These are phyloP conservation scores for Exophiala alcalophila DNA, from an alignment of 2,329 filamentous ascomycete species.

Conservation along the genomic window DNA sequence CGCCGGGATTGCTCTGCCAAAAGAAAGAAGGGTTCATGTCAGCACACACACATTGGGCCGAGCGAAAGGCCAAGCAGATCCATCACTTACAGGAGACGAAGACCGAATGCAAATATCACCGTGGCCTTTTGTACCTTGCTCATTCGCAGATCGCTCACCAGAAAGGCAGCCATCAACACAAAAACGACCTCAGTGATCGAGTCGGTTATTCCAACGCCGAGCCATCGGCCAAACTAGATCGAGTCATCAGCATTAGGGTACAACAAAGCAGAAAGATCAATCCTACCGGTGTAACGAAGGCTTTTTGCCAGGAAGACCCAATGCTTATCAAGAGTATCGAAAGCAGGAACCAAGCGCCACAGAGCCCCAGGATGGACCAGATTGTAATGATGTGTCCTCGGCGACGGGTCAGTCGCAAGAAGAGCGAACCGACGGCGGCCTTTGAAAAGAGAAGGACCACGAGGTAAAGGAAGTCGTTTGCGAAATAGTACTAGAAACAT, in stretches of 20 bases:
- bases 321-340: slow-evolving; percentile 43
- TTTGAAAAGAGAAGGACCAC: slow-evolving; percentile 45
- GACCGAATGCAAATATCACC: slow-evolving; percentile 42
- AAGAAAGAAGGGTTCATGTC: not conserved
- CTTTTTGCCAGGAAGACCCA: slow-evolving; percentile 30
- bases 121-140: slow-evolving; percentile 38
- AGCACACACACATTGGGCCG: not conserved
- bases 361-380: slow-evolving; percentile 37
- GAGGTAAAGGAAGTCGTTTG: slow-evolving; percentile 45
- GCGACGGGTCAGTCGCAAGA: slow-evolving; percentile 46
- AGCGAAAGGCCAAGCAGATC: not conserved
- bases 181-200: slow-evolving; percentile 41
- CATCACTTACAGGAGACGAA: slow-evolving; percentile 37
- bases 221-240: slow-evolving; percentile 38
- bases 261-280: not conserved
- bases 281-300: slow-evolving; percentile 33
- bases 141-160: slow-evolving; percentile 43
- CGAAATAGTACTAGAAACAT: slow-evolving; percentile 28
- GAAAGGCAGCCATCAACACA: slow-evolving; percentile 38
- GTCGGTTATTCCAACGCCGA: slow-evolving; percentile 40
- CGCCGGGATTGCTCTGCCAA: slow-evolving; percentile 40
- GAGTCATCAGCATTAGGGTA: not conserved
- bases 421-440: slow-evolving; percentile 43
- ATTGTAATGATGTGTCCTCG: slow-evolving; percentile 40
- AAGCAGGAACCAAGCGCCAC: slow-evolving; percentile 40